Base-by-base conservation (phyloP, 768 basidiomycete species). In the Amanita thiersii region DNA sequence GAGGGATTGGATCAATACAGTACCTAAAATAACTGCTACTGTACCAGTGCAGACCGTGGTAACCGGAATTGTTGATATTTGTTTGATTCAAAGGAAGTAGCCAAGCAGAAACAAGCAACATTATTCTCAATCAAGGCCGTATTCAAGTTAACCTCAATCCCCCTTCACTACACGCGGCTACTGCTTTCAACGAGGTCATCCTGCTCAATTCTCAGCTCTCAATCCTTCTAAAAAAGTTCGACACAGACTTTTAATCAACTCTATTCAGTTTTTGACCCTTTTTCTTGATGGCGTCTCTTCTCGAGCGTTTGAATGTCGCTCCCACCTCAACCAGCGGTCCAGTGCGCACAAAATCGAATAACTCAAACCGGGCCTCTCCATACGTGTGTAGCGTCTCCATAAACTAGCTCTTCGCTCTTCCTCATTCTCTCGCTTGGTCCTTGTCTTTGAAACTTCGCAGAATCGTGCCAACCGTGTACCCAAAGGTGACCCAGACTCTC, bases 401-500 rank as follows among this genome's bases (percentile, higher is more conserved):
- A 37, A 41, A 36, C 43, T 43, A 43, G 24, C 35, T 43, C 42
- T 43, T 6, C 42, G 31, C 35, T 45, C 48, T 44, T 47, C 45
- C 43, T 48, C 47, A 39, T 46, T 39, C 24, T 23, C 50, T 41
- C 44, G 50, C 45, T 54, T 52, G 46, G 47, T 46, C 47, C 43
- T 33, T 45, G 29, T 23, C 45, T 34, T 40, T 44, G 20, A 40
- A 37, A 39, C 9, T 44, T 34, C 52, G 40, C 66, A 77, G 58
- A 67, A 63, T 47, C 76, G 79, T 37, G 58, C 70, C 28, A 69
- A 63, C 30, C 72, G 75, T 17, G 63, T 68, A 17, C 78, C 79
- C 23, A 83, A 80, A 55, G 79, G 80, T 56, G 74, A 86, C 52
- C 54, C 75, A 29, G 77, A 86, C 48, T 65, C 70, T 14, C 66